Base-by-base conservation (phyloP, 2,329 filamentous ascomycete genomes). In the Trichophyton benhamiae region DNA sequence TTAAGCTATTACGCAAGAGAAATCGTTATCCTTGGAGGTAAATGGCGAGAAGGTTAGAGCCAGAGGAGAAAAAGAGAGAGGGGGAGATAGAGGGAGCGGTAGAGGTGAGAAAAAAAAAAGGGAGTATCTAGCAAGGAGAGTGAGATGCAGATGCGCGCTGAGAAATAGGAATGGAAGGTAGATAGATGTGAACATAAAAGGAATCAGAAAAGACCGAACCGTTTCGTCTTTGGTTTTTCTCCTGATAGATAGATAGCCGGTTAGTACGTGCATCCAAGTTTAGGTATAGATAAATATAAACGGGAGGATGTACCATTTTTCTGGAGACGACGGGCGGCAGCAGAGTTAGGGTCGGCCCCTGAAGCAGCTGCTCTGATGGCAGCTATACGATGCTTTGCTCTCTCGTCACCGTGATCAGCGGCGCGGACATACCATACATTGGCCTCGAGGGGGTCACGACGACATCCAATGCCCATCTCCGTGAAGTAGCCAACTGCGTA, bases 361-460 rank as follows among this genome's bases (percentile, higher is more conserved):
- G 82, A 81, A 3, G 91, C 88, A 9, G 94, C 92, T 7, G 88
- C 87, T 64, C 88, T 84, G 64, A 99, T 99, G 46, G 91, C 89
- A 20, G 87, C 85, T 60, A 99, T 80, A 27, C 94, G 84, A 69
- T 94, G 87, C 73, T 87, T 92, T 58, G 94, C 94, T 62, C 91
- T 84, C 68, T 94, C 89, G 69, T 97, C 91, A 55, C 92, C 94
- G 58, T 89, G 84, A 67, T 96, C 92, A 15, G 94, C 92, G 3
- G 94, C 94, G 74, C 89, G 89, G 67, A 99, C 92, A 72, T 99
- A 99, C 92, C 91, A 97, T 36, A 96, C 89, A 70, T 99, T 99
- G 67, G 94, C 92, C 74, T 96, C 91, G 49, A 99, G 82, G n/a
- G 92, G 86, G 72, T 99, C 94, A 57, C 90, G 86, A 42, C 91